Evolutionary conservation across 257 asterid species (phyloP).

Genomic region (Solanum dulcamara): DNA sequence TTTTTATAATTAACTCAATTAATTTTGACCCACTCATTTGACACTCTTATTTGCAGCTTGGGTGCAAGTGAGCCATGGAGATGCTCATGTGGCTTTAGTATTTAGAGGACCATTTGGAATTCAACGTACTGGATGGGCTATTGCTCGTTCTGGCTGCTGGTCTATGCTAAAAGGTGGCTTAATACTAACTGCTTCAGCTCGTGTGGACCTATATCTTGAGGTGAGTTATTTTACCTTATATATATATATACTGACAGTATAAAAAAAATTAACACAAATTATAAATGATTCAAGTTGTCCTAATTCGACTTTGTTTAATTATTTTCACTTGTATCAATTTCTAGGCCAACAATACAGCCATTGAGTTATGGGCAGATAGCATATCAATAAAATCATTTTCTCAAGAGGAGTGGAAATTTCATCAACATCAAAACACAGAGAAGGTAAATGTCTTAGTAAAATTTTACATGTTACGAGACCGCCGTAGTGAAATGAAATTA

Average conservation of each 20-base stretch:
- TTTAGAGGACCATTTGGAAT: conserved; percentile 18
- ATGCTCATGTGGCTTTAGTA: conserved; percentile 24
- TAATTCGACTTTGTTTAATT: background rate
- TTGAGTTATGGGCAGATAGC: conserved; percentile 47
- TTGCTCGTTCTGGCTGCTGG: conserved; percentile 21
- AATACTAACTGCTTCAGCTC: conserved; percentile 23
- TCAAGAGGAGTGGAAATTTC: conserved; percentile 42
- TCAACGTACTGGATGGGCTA: conserved; percentile 30
- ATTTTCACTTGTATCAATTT: background rate
- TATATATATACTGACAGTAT: background rate
- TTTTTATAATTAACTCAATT: background rate
- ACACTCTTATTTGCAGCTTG: conserved; percentile 28
- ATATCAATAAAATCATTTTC: conserved; percentile 57
- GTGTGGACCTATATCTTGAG: conserved; percentile 29
- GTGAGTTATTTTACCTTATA: conserved; percentile 5
- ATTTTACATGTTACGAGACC: background rate
- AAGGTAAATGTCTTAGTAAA: conserved; percentile 23
- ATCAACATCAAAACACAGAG: conserved; percentile 26
- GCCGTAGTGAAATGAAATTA: background rate
- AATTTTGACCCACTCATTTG: background rate
- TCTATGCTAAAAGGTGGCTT: conserved; percentile 33
- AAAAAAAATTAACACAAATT: background rate
- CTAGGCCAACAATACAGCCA: conserved; percentile 28
- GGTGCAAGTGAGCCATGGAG: conserved; percentile 51
- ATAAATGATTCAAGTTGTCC: background rate